Conservation (phyloP, 805 yeast species). For the Yarrowia osloensis region DNA sequence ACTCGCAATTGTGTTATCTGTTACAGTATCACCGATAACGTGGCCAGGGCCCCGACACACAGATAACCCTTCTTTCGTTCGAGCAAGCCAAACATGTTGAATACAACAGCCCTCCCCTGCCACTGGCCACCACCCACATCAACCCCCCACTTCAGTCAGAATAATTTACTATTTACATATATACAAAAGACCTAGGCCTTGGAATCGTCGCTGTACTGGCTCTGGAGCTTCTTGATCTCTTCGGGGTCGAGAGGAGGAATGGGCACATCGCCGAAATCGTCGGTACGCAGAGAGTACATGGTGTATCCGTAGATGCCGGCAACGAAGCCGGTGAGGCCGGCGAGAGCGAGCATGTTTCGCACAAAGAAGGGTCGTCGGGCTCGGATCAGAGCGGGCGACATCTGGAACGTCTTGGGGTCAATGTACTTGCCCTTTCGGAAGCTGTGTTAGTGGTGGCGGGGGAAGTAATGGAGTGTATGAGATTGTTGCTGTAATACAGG, state of each 20-base stretch:
- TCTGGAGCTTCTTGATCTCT: slow-evolving; percentile 44
- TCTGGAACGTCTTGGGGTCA: slow-evolving; percentile 59
- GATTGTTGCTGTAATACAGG: no score
- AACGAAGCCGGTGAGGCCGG: slow-evolving; percentile 62
- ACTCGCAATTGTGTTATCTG: no score
- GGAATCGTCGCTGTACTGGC: slow-evolving; percentile 11
- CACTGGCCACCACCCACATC: no score
- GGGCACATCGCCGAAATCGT: slow-evolving; percentile 89
- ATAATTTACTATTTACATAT: slow-evolving; percentile 29
- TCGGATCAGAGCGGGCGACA: slow-evolving; percentile 91
- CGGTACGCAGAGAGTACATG: slow-evolving; percentile 48
- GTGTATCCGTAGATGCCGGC: slow-evolving; percentile 56
- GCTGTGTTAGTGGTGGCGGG: background rate
- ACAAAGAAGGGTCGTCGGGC: slow-evolving; percentile 86
- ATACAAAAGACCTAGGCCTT: slow-evolving; percentile 27
- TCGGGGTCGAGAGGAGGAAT: slow-evolving; percentile 86
- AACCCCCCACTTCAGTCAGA: slow-evolving; percentile 27
- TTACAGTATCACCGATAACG: no score
- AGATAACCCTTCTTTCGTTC: no score
- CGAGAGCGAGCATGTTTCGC: slow-evolving; percentile 67
- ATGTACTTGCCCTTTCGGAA: slow-evolving; percentile 26
- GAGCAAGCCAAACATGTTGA: no score
- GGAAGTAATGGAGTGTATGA: no score
- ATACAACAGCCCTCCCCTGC: no score
- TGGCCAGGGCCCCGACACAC: no score